Percentiles rank a stretch among this genome's conserved stretches.
phyloP scores from a whole-genome alignment of 768 basidiomycete species.

The Hygrophorus russula region DNA sequence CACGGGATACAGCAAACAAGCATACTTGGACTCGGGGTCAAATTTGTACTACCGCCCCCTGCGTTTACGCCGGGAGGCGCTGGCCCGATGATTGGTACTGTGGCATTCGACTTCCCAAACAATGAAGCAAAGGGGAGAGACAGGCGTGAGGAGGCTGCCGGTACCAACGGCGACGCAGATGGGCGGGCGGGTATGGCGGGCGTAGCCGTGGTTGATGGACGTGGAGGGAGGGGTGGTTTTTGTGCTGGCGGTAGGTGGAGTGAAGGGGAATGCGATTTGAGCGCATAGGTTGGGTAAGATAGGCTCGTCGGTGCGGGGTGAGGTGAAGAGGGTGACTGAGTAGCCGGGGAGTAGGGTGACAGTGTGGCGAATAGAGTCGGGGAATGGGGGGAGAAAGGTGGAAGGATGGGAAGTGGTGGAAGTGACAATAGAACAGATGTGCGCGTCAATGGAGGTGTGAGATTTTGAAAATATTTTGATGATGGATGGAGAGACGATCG shows the following conservation, averaged over 20 bases:
- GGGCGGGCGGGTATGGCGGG: constrained; percentile 33
- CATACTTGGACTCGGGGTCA: too few species aligned
- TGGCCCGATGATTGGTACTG: constrained; percentile 22
- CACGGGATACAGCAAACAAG: too few species aligned
- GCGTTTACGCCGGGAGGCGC: constrained; percentile 19
- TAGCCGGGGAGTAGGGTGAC: constrained; percentile 16
- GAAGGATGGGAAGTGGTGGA: constrained; percentile 6
- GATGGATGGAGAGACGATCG: constrained; percentile 12
- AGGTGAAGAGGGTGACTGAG: constrained; percentile 48
- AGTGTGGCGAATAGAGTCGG: not conserved
- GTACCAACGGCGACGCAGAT: constrained; percentile 13
- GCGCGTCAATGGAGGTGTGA: constrained; percentile 6
- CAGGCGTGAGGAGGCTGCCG: constrained; percentile 32
- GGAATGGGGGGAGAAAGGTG: not conserved
- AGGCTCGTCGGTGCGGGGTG: constrained; percentile 13
- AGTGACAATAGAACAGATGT: constrained; percentile 3
- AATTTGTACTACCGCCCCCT: not conserved
- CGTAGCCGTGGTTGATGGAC: constrained; percentile 16
- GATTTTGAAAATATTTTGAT: constrained; percentile 10
- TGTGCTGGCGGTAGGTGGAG: constrained; percentile 34
- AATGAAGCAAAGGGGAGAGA: constrained; percentile 71
- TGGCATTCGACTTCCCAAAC: constrained; percentile 38
- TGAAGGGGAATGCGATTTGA: constrained; percentile 33
- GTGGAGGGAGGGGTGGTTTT: constrained; percentile 13
- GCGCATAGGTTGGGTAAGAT: constrained; percentile 36